Conservation (phyloP, 2,329 filamentous ascomycete genomes). For the Zalaria sp. region DNA sequence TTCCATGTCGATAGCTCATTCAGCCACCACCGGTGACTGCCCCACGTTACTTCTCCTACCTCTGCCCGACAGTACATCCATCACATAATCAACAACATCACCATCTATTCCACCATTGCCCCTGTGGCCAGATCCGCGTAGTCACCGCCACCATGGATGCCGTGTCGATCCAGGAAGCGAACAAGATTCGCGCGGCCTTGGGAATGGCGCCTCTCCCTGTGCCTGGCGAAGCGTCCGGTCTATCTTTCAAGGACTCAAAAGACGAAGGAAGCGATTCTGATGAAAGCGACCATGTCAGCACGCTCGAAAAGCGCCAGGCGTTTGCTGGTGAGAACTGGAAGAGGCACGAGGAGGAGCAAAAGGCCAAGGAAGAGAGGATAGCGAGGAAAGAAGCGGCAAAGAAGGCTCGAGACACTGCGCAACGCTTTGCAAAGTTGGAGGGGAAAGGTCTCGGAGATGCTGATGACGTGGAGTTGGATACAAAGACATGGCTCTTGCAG, state of each 20-base stretch:
- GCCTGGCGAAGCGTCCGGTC: slow-evolving; percentile 47
- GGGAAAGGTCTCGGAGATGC: slow-evolving; percentile 73
- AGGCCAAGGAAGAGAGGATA: slow-evolving; percentile 63
- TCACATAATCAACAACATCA: no score
- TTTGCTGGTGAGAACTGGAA: slow-evolving; percentile 64
- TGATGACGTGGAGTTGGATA: slow-evolving; percentile 53
- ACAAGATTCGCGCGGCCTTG: slow-evolving; percentile 77
- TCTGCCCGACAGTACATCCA: no score
- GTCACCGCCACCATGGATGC: slow-evolving; percentile 15
- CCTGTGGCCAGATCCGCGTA: no score
- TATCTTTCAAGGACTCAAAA: slow-evolving; percentile 39
- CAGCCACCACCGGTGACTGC: no score
- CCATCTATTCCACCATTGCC: no score
- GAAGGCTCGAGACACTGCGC: slow-evolving; percentile 72
- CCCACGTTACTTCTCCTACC: no score
- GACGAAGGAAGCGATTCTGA: slow-evolving; percentile 33
- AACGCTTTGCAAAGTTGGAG: slow-evolving; percentile 60
- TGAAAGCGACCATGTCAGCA: slow-evolving; percentile 64
- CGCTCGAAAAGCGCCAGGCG: slow-evolving; percentile 67
- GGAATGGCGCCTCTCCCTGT: slow-evolving; percentile 83
- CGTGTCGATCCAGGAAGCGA: slow-evolving; percentile 80
- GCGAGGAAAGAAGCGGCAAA: slow-evolving; percentile 72
- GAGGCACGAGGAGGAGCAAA: slow-evolving; percentile 51
- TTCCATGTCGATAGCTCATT: no score
- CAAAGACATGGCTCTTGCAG: slow-evolving; percentile 72